Base-by-base conservation (phyloP, 1,139 yeast species). In the Pichia sp. region DNA sequence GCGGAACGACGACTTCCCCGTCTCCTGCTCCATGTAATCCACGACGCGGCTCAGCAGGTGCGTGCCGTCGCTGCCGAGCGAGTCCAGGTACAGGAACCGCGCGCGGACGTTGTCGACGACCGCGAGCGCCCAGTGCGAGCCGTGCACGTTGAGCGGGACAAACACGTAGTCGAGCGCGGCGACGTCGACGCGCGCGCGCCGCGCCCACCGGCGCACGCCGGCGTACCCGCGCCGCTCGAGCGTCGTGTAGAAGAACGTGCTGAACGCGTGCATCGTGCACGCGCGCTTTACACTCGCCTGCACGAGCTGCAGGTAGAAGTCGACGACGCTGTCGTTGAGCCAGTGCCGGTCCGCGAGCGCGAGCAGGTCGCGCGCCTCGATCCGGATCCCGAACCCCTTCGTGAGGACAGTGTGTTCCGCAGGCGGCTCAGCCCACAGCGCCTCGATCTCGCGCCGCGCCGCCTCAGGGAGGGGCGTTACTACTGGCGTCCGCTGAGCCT, bases 91-190 rank as follows among this genome's bases (percentile, higher is more conserved):
- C 28, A 72, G 68, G 40, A 91, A 77, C 26, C 74, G 67, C 50
- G 71, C 70, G 11, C 67, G 63, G 26, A 60, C 59, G 49, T 86
- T 75, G 59, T 91, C 81, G 28, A 91, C 71, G 22, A 82, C 81
- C 0, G 94, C 89, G 35, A 89, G 64, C 4, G 95, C 93, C 99
- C 99, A 91, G 60, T 91, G 99, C 1, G 91, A 74, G 42, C 81
- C 79, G 61, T 76, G 72, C 24, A 85, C 68, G 56, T 91, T 91
- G 22, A 91, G 79, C 0, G 99, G 99, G 6, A 84, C 79, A 50
- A 91, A 69, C 7, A 93, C 70, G 46, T 74, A 67, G 35, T 80
- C 81, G 49, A 82, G 64, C 31, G 74, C 69, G 7, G 77, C 70
- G 10, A 89, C 77, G 49, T 81, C 75, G 33, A 81, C 69, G 53